These are phyloP conservation scores for Sporisorium reilianum DNA, from an alignment of 1,284 basidiomycete genomes.

Conservation along the genomic window DNA sequence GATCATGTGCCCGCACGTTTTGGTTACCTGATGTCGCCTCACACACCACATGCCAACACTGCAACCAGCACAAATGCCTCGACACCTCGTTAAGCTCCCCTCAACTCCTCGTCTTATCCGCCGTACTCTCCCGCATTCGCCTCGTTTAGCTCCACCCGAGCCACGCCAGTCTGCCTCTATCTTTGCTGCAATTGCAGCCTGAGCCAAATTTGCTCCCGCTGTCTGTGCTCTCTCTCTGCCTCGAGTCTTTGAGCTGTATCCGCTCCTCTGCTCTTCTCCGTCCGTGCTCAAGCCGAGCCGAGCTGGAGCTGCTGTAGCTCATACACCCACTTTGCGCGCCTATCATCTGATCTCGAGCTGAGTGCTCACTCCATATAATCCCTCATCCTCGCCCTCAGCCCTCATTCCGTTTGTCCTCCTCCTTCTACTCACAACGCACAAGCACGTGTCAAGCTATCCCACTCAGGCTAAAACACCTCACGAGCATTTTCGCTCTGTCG, in stretches of 20 bases:
- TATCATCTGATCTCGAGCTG: not conserved
- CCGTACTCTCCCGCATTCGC: constrained; percentile 2
- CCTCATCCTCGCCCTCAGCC: constrained; percentile 26
- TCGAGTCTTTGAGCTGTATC: not conserved
- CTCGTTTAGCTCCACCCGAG: constrained; percentile 22
- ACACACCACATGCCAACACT: too few species aligned
- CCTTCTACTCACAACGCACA: not conserved
- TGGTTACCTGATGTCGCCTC: too few species aligned
- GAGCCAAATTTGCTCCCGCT: constrained; percentile 10
- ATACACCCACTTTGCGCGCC: not conserved
- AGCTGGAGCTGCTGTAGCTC: not conserved
- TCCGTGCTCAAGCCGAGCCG: not conserved
- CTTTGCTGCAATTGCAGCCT: not conserved
- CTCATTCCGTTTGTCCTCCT: not conserved
- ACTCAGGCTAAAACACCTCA: constrained; percentile 10
- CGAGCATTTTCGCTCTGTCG: too few species aligned
- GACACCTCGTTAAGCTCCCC: constrained; percentile 30
- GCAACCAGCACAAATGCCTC: not conserved
- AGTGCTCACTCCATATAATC: constrained; percentile 20
- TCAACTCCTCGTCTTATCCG: constrained; percentile 8
- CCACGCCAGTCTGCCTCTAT: not conserved
- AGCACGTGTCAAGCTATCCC: not conserved
- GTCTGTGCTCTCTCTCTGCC: not conserved
- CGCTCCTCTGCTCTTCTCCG: not conserved
- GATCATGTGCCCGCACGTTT: constrained; percentile 1